phyloP scores from a whole-genome alignment of 495 filamentous ascomycete species.

The Podospora pseudoanserina region DNA sequence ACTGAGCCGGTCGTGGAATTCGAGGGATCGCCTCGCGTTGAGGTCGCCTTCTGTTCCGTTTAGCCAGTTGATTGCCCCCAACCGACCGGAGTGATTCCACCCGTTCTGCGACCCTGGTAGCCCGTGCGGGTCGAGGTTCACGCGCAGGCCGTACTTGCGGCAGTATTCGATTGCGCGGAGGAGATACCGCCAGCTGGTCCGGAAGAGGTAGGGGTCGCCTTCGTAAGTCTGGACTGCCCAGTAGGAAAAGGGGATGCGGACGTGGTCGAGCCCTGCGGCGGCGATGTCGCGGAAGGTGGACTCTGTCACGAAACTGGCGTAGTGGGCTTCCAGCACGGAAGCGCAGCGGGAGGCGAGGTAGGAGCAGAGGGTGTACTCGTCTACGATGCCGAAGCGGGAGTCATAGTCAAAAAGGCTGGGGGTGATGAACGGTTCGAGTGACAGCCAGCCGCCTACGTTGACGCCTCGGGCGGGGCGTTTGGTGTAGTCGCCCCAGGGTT shows the following conservation, averaged over 20 bases:
- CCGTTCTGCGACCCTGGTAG: constrained; percentile 83
- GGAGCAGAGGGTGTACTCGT: constrained; percentile 78
- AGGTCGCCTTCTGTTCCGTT: constrained; percentile 65
- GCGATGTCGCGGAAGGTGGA: constrained; percentile 78
- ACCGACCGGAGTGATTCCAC: constrained; percentile 81
- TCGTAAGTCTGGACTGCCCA: constrained; percentile 88
- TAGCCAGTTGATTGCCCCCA: constrained; percentile 70
- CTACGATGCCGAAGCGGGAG: constrained; percentile 61
- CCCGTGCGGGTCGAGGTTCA: constrained; percentile 92
- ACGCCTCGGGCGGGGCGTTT: constrained; percentile 79
- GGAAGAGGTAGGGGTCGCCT: constrained; percentile 81
- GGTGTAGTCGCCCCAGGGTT: constrained; percentile 72
- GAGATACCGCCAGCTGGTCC: constrained; percentile 90
- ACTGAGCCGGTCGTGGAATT: constrained; percentile 74
- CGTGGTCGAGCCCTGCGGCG: constrained; percentile 89
- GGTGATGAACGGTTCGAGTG: constrained; percentile 90
- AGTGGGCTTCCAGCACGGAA: constrained; percentile 77
- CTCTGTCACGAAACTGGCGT: constrained; percentile 80
- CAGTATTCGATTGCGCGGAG: constrained; percentile 89
- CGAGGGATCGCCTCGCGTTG: constrained; percentile 73
- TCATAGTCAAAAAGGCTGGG: constrained; percentile 85
- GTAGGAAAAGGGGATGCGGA: constrained; percentile 92
- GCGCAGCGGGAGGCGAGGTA: constrained; percentile 63
- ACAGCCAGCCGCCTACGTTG: constrained; percentile 93
- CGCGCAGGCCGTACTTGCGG: constrained; percentile 85